phyloP scores from a whole-genome alignment of 306 rosid species.

The Medicago truncatula region MtrunA17r5.0-ANR NC_053048.1:51886501-51887000 shows the following conservation, averaged over 20 bases:
- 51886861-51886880: neutral
- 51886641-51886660: conserved; percentile 44
- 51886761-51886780: conserved; percentile 5
- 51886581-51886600: conserved; percentile 59
- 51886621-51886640: conserved; percentile 67
- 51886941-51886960: neutral
- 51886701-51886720: conserved; percentile 17
- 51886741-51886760: neutral
- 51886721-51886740: conserved; percentile 44
- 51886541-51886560: conserved; percentile 51
- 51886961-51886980: neutral
- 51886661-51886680: conserved; percentile 73
- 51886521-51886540: neutral
- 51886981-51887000: neutral
- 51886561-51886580: conserved; percentile 64
- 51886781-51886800: neutral
- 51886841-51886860: too few relatives aligned
- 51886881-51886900: neutral
- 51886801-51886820: neutral
- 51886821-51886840: too few relatives aligned
- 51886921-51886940: too few relatives aligned
- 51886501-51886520: too few relatives aligned
- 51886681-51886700: conserved; percentile 48
- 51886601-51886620: conserved; percentile 63
- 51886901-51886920: too few relatives aligned